A percentile compares a stretch with the other conserved stretches of the same genome.
phyloP scores from a whole-genome alignment of 495 filamentous ascomycete genomes.

The Pseudevernia furfuracea region DNA sequence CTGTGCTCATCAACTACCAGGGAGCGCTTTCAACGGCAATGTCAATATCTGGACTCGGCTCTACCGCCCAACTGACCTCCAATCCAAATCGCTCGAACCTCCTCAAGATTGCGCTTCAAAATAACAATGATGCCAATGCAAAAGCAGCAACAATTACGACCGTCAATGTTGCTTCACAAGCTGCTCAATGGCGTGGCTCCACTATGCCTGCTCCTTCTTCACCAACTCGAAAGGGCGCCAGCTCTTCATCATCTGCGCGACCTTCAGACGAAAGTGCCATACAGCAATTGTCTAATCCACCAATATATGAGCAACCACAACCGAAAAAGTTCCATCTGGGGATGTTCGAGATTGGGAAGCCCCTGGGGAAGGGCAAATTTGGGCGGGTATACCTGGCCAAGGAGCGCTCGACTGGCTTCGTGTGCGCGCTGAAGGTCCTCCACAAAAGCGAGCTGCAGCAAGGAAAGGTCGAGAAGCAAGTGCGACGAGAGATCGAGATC shows the following conservation, averaged over 20 bases:
- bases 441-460: conserved; percentile 91
- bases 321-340: conserved; percentile 83
- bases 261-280: conserved; percentile 49
- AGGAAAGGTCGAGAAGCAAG: conserved; percentile 92
- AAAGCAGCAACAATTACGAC: conserved; percentile 50
- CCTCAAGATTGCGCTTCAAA: conserved; percentile 74
- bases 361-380: conserved; percentile 95
- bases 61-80: conserved; percentile 45
- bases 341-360: conserved; percentile 98
- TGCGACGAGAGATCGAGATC: conserved; percentile 94
- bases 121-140: conserved; percentile 51
- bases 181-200: conserved; percentile 47
- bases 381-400: conserved; percentile 92
- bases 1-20: conserved; percentile 20
- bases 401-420: conserved; percentile 80
- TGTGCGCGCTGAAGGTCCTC: conserved; percentile 93
- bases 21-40: conserved; percentile 44
- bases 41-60: conserved; percentile 46
- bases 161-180: conserved; percentile 60
- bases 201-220: conserved; percentile 33
- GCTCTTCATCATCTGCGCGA: conserved; percentile 37
- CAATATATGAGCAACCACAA: conserved; percentile 53
- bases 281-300: conserved; percentile 44
- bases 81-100: conserved; percentile 61
- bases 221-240: conserved; percentile 30